Percentiles rank a stretch among this genome's conserved stretches.
Evolutionary conservation across 371 early-diverging fungal genomes (phyloP).

Genomic region (Conidiobolus incongruus): DNA sequence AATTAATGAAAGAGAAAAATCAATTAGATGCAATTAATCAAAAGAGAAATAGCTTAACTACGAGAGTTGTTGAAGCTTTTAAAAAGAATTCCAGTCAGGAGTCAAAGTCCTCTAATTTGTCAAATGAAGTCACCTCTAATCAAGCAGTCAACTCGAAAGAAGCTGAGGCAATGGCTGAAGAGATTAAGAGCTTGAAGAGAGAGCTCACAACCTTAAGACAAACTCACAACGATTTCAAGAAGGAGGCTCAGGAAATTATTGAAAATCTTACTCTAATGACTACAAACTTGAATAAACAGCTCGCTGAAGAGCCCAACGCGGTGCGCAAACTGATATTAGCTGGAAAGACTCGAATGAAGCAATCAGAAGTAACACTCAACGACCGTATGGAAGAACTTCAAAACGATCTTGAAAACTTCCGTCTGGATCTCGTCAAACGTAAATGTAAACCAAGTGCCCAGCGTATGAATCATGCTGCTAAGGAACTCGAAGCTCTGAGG

Average conservation of each 20-base stretch:
- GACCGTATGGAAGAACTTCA: conserved; percentile 36
- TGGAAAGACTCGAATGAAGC: conserved; percentile 30
- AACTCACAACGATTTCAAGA: conserved; percentile 10
- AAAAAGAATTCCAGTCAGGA: neutral
- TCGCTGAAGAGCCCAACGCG: conserved; percentile 6
- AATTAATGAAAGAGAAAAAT: conserved; percentile 9
- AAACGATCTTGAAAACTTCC: conserved; percentile 45
- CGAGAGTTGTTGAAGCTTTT: neutral
- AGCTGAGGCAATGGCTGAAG: neutral
- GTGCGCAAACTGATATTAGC: conserved; percentile 22
- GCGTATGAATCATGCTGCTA: conserved; percentile 19
- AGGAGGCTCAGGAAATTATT: conserved; percentile 13
- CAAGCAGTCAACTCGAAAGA: neutral
- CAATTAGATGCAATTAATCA: conserved; percentile 8
- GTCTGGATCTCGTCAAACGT: conserved; percentile 46
- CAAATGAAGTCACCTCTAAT: neutral
- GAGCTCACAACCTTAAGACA: conserved; percentile 2
- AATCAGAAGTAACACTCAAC: conserved; percentile 22
- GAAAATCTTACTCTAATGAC: conserved; percentile 12
- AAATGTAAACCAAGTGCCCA: conserved; percentile 31
- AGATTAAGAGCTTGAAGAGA: conserved; percentile 1
- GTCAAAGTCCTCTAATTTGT: conserved; percentile 3
- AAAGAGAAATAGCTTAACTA: conserved; percentile 7
- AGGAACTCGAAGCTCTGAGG: conserved; percentile 20
- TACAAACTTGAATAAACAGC: conserved; percentile 13